Evolutionary conservation across 208 protist genomes (phyloP).

Genomic region (Crithidia bombi): DNA sequence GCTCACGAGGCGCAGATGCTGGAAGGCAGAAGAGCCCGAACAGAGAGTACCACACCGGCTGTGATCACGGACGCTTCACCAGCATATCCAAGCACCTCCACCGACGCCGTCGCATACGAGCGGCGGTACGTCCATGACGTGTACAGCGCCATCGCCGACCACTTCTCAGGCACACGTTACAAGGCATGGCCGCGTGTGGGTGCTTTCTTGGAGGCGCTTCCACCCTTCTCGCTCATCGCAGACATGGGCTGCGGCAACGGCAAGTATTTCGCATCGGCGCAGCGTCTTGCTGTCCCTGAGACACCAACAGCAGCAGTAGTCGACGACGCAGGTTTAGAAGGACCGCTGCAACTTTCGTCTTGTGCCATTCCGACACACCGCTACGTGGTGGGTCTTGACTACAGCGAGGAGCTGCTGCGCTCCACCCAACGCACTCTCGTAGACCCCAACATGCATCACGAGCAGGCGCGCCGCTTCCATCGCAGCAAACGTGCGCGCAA

Average conservation of each 20-base stretch:
- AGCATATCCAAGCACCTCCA: neutral
- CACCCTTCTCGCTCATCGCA: constrained; percentile 61
- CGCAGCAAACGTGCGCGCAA: constrained; percentile 8
- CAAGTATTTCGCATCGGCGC: constrained; percentile 74
- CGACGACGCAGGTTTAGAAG: neutral
- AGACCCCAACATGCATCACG: constrained; percentile 47
- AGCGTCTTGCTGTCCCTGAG: constrained; percentile 2
- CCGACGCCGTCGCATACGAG: constrained; percentile 54
- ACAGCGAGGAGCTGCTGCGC: constrained; percentile 60
- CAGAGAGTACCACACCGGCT: neutral
- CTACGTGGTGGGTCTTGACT: constrained; percentile 74
- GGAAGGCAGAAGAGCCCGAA: constrained; percentile 2
- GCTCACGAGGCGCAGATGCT: neutral
- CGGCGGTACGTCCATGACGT: constrained; percentile 75
- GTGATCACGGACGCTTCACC: neutral
- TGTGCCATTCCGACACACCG: constrained; percentile 31
- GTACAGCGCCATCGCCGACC: constrained; percentile 82
- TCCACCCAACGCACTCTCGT: constrained; percentile 50
- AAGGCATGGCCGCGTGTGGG: constrained; percentile 86
- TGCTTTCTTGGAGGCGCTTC: constrained; percentile 67
- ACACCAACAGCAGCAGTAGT: neutral
- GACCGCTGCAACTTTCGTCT: constrained; percentile 4
- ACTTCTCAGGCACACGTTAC: constrained; percentile 90
- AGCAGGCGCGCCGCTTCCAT: constrained; percentile 9
- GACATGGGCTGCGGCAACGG: constrained; percentile 92